Evolutionary conservation across 306 rosid species (phyloP).

Genomic region (Cercis canadensis): DNA sequence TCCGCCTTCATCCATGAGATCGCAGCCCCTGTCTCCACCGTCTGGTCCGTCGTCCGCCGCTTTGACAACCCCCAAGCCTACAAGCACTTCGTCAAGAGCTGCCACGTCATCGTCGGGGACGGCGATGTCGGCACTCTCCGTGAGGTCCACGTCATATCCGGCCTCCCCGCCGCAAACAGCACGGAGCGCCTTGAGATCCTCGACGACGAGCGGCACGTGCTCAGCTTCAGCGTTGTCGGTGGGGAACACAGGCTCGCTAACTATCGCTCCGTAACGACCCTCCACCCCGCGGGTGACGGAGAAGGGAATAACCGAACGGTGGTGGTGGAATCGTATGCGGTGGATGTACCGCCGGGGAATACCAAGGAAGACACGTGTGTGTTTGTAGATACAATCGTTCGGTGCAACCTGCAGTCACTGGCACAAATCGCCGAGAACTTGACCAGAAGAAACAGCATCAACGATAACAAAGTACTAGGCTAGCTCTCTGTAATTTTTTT

Average conservation of each 20-base stretch:
- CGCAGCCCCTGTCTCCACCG: conserved; percentile 78
- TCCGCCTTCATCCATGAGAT: conserved; percentile 84
- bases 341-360: conserved; percentile 93
- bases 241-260: conserved; percentile 90
- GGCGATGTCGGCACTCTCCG: conserved; percentile 93
- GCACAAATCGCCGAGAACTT: conserved; percentile 76
- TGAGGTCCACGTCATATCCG: conserved; percentile 79
- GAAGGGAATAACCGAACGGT: conserved; percentile 56
- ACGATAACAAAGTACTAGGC: conserved; percentile 33
- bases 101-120: conserved; percentile 82
- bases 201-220: conserved; percentile 87
- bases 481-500: conserved; percentile 14
- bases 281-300: conserved; percentile 49
- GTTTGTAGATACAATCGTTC: conserved; percentile 85
- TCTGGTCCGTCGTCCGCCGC: conserved; percentile 95
- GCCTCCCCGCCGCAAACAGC: conserved; percentile 86
- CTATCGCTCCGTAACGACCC: conserved; percentile 87
- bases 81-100: conserved; percentile 92
- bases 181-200: conserved; percentile 93
- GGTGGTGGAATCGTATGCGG: conserved; percentile 91
- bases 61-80: conserved; percentile 96
- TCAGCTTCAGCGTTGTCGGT: conserved; percentile 91
- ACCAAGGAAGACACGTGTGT: conserved; percentile 81
- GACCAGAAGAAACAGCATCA: conserved; percentile 37
- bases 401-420: conserved; percentile 92